A percentile compares a stretch with the other conserved stretches of the same genome.
Conservation (phyloP, 129 eudicot genomes). For the Glebionis coronaria region DNA sequence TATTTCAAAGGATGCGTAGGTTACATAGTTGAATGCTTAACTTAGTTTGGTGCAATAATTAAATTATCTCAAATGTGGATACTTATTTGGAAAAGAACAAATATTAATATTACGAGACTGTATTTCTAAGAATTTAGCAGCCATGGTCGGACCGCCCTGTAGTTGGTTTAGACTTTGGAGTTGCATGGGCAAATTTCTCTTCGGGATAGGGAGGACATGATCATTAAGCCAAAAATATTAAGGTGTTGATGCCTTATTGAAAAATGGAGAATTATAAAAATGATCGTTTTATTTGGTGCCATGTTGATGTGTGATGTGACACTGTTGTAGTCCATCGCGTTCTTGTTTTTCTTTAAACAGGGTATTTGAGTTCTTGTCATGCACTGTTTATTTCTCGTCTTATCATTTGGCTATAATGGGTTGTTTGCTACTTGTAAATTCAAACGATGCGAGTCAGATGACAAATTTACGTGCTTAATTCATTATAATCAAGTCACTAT, state of each 20-base stretch:
- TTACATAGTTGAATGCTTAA: too few species aligned
- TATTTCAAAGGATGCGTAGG: too few species aligned
- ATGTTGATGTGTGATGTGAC: neutral
- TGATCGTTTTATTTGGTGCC: neutral
- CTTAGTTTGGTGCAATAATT: too few species aligned
- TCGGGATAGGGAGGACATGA: neutral
- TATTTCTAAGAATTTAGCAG: neutral
- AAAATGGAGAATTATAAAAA: neutral
- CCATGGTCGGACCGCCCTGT: neutral
- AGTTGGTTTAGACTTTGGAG: neutral
- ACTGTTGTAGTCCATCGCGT: neutral
- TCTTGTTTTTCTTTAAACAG: too few species aligned
- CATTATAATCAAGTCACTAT: neutral
- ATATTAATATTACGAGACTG: neutral
- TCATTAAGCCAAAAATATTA: neutral
- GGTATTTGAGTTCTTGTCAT: too few species aligned
- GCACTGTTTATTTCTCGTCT: neutral
- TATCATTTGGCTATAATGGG: conserved; percentile 1
- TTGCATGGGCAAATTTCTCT: neutral
- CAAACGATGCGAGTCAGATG: neutral
- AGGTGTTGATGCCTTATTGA: neutral
- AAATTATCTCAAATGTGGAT: neutral
- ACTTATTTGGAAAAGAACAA: neutral
- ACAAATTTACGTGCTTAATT: neutral
- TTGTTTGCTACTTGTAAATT: neutral